These are phyloP conservation scores for Caloboletus firmus DNA, from an alignment of 1,284 basidiomycete species.

Conservation along the genomic window DNA sequence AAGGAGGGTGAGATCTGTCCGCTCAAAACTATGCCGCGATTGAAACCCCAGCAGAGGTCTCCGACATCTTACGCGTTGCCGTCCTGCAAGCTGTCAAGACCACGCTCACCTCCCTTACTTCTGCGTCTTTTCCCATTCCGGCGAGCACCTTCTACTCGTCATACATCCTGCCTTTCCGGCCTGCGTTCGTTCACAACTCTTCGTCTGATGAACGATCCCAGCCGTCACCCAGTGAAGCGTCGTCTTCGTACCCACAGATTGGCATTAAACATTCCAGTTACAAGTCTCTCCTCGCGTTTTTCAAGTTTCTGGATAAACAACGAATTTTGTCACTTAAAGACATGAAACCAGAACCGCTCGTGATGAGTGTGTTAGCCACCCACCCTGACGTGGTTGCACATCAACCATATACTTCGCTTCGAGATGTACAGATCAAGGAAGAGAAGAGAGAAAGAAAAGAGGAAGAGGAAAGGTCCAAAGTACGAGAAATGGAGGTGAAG, in stretches of 20 bases:
- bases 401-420: constrained; percentile 55
- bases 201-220: constrained; percentile 31
- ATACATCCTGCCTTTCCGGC: constrained; percentile 73
- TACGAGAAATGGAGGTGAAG: constrained; percentile 52
- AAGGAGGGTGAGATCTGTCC: constrained; percentile 27
- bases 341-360: constrained; percentile 61
- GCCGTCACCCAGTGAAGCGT: constrained; percentile 30
- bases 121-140: constrained; percentile 68
- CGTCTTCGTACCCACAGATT: constrained; percentile 42
- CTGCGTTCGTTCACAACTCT: constrained; percentile 44
- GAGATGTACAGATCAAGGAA: constrained; percentile 58
- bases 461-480: constrained; percentile 45
- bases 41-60: constrained; percentile 51
- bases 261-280: constrained; percentile 70
- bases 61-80: constrained; percentile 62
- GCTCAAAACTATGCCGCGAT: background rate
- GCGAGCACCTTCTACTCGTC: constrained; percentile 76
- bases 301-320: constrained; percentile 74
- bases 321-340: constrained; percentile 74
- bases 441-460: constrained; percentile 51
- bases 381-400: constrained; percentile 63
- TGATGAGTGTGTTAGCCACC: constrained; percentile 58
- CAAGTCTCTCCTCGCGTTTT: constrained; percentile 79
- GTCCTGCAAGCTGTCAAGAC: constrained; percentile 68
- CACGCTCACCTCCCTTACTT: constrained; percentile 46